Base-by-base conservation (phyloP, 805 yeast genomes). In the Starmerella bombi region DNA sequence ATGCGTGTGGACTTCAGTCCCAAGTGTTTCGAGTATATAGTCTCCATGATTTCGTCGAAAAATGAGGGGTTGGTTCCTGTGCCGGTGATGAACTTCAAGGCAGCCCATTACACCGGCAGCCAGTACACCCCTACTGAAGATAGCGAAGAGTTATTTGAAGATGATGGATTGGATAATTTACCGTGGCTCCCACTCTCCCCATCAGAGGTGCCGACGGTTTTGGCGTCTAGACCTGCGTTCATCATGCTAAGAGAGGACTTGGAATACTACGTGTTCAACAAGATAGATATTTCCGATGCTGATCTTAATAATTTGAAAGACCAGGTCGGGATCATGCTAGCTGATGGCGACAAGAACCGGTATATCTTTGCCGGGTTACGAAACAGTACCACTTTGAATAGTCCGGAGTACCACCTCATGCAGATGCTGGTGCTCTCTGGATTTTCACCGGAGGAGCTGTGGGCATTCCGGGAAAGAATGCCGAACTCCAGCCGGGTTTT, bases 341-440 rank as follows among this genome's bases (percentile, higher is more conserved):
- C 74, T 21, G 52, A 61, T 9, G 75, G 78, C 50, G 61, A 62
- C 25, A n/a, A 36, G 12, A 36, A 41, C 29, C 23, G 25, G 22
- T 32, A 18, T 3, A 76, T 91, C 1, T 91, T 91, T 56, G 74
- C 75, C 43, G 96, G 97, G 0, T 69, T 86, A 42, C 61, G 61
- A 54, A 37, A 60, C 53, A 50, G 55, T 49, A 47, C 60, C 46
- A 46, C 46, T 38, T 41, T 53, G 42, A 91, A 85, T 6, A 78
- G 94, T 14, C 97, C 98, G 1, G 98, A 91, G 59, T 88, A 81
- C 59, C 97, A 88, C 59, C 67, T 91, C 34, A 71, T 83, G 63
- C 96, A 85, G 48, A 91, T 91, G 98, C 69, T 91, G 40, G 85
- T 95, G 53, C 70, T 88, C 0, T 78, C 93, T 0, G 98, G 98